Conservation (phyloP, 768 basidiomycete genomes). For the Pholiota molesta region DNA sequence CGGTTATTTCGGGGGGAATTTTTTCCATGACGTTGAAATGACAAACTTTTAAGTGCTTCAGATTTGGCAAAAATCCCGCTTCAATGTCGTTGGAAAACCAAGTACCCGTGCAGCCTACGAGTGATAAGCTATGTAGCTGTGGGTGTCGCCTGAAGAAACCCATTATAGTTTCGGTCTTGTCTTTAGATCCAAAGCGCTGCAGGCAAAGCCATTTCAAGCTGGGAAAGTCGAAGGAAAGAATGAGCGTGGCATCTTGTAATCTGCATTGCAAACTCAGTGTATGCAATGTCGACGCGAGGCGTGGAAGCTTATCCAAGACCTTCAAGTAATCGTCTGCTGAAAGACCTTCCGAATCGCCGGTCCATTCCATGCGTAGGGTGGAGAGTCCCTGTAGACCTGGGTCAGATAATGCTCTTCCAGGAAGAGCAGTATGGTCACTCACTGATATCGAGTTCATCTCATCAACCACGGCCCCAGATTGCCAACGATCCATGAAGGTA, state of each 20-base stretch:
- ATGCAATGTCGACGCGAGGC: not conserved
- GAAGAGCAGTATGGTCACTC: too few relatives aligned
- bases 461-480: too few relatives aligned
- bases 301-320: not conserved
- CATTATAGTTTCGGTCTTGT: not conserved
- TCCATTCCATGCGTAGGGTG: not conserved
- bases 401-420: too few relatives aligned
- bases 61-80: not conserved
- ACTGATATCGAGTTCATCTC: too few relatives aligned
- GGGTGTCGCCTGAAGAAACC: not conserved
- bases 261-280: not conserved
- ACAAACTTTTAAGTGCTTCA: not conserved
- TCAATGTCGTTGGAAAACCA: not conserved
- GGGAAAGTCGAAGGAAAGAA: not conserved
- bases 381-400: not conserved
- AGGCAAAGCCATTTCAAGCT: not conserved
- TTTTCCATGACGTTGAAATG: too few relatives aligned
- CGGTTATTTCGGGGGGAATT: not conserved
- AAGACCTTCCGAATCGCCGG: not conserved
- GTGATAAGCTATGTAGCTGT: not conserved
- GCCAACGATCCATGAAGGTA: too few relatives aligned
- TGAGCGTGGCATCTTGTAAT: not conserved
- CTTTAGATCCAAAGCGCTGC: not conserved
- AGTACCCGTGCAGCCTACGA: not conserved
- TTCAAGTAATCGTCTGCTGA: not conserved